phyloP scores from a whole-genome alignment of 176 grass and related monocot genomes.

The Bonia amplexicaulis region DNA sequence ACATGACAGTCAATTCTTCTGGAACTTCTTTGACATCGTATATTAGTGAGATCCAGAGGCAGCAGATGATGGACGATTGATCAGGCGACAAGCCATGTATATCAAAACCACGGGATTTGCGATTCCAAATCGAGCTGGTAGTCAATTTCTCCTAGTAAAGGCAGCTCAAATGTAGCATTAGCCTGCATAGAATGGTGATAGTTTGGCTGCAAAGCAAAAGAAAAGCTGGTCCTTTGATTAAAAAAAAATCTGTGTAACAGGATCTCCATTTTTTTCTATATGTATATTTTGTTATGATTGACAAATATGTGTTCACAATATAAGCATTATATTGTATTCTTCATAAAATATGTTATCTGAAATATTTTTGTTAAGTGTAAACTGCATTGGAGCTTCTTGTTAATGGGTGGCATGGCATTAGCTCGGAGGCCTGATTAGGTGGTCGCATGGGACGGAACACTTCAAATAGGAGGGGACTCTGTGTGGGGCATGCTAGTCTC shows the following conservation, averaged over 20 bases:
- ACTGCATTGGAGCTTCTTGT: neutral
- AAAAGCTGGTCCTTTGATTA: neutral
- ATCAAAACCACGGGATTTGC: neutral
- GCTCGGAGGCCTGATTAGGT: neutral
- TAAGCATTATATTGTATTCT: neutral
- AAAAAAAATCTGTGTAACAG: neutral
- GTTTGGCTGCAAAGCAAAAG: neutral
- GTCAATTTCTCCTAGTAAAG: slow-evolving; percentile 17
- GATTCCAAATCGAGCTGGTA: neutral
- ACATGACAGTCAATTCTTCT: slow-evolving; percentile 36
- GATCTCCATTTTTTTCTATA: neutral
- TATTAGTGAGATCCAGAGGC: slow-evolving; percentile 56
- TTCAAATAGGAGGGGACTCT: neutral
- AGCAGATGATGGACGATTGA: slow-evolving; percentile 61
- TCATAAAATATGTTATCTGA: neutral
- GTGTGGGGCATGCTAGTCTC: neutral
- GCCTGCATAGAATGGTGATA: slow-evolving; percentile 7
- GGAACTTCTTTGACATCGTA: slow-evolving; percentile 40
- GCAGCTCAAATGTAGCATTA: slow-evolving; percentile 23
- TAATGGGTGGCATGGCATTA: slow-evolving; percentile 4
- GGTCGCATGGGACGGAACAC: neutral
- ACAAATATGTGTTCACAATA: slow-evolving; percentile 6
- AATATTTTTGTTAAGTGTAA: neutral
- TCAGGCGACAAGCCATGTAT: neutral
- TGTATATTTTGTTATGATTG: neutral